These are phyloP conservation scores for Rhynchosporium agropyri DNA, from an alignment of 2,329 filamentous ascomycete genomes.

Conservation along the genomic window DNA sequence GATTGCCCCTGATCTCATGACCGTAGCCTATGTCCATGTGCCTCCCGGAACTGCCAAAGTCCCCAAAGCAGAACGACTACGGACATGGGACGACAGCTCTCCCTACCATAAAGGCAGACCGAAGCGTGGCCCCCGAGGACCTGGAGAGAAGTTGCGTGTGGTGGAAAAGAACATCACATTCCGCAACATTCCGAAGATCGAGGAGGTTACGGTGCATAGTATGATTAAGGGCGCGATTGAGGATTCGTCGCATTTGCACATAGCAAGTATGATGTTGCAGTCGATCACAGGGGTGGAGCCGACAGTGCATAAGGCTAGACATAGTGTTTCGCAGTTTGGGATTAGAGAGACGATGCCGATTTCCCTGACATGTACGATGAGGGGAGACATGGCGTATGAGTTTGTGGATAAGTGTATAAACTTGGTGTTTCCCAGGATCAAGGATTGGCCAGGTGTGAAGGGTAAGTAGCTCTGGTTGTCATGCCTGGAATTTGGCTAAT, in stretches of 20 bases:
- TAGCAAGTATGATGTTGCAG: conserved; percentile 82
- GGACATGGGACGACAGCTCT: conserved; percentile 85
- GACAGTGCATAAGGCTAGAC: conserved; percentile 67
- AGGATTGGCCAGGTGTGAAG: conserved; percentile 87
- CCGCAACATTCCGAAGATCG: conserved; percentile 81
- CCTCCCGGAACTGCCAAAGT: conserved; percentile 71
- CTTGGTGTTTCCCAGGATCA: conserved; percentile 90
- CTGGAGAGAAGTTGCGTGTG: conserved; percentile 66
- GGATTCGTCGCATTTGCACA: conserved; percentile 75
- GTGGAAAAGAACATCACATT: conserved; percentile 76
- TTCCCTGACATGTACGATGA: conserved; percentile 75
- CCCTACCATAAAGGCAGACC: conserved; percentile 94
- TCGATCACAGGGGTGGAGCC: conserved; percentile 80
- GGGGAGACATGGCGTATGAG: conserved; percentile 81
- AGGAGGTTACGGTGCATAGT: conserved; percentile 78
- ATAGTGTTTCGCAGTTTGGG: conserved; percentile 74
- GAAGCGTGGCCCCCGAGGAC: conserved; percentile 79
- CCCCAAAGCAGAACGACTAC: conserved; percentile 66
- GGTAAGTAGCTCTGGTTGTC: conserved; percentile 43
- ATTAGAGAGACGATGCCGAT: conserved; percentile 71
- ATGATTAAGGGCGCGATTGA: conserved; percentile 68
- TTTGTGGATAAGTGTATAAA: conserved; percentile 90
- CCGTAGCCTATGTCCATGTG: conserved; percentile 82
- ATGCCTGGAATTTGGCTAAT: conserved; percentile 28
- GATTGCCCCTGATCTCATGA: conserved; percentile 83